Percentiles rank a stretch among this genome's conserved stretches.
These are phyloP conservation scores for Edaphochlamys debaryana DNA, from an alignment of 139 green algal genomes.

Conservation along the genomic window DNA sequence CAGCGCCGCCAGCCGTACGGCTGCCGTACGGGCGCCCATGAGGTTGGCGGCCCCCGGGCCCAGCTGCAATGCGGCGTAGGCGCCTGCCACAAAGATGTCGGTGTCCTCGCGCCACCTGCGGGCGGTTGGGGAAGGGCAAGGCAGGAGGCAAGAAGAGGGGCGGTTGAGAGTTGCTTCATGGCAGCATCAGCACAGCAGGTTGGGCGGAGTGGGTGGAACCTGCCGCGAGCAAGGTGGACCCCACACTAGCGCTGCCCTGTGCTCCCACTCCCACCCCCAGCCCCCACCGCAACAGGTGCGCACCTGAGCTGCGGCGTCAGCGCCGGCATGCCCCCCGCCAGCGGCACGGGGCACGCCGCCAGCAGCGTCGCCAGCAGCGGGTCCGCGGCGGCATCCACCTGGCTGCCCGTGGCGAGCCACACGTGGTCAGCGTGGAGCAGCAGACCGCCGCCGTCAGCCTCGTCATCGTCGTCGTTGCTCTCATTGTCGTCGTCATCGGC, in stretches of 20 bases:
- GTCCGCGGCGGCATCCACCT: neutral
- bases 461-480: neutral
- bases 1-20: neutral
- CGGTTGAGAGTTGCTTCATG: too few relatives aligned
- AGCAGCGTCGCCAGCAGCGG: conserved; percentile 27
- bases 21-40: conserved; percentile 21
- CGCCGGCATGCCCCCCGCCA: conserved; percentile 9
- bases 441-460: neutral
- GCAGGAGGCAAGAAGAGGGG: too few relatives aligned
- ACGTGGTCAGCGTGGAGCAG: conserved; percentile 23
- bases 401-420: conserved; percentile 35
- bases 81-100: conserved; percentile 32
- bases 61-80: conserved; percentile 35
- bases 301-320: conserved; percentile 25
- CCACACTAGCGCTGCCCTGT: too few relatives aligned
- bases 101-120: neutral
- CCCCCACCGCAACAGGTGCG: too few relatives aligned
- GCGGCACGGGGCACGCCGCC: conserved; percentile 1
- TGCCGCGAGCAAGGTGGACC: too few relatives aligned
- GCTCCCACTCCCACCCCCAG: too few relatives aligned
- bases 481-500: too few relatives aligned
- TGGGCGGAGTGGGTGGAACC: too few relatives aligned
- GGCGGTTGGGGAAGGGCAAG: neutral
- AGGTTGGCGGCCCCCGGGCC: conserved; percentile 41
- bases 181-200: too few relatives aligned